Base-by-base conservation (phyloP, 345 rosid genomes). In the Hibiscus trionum region DNA sequence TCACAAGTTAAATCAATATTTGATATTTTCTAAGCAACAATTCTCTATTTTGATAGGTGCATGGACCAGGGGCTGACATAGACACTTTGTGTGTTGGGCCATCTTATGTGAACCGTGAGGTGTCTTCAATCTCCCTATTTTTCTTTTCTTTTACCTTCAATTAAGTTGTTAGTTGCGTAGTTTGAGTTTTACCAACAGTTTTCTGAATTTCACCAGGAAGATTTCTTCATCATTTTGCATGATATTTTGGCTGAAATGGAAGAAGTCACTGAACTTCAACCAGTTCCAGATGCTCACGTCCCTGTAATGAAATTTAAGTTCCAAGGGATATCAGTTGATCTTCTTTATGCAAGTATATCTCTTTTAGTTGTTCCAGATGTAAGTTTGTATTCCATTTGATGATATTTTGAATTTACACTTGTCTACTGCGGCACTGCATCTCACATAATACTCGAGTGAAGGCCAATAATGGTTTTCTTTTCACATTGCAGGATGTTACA, bases 301-400 rank as follows among this genome's bases (percentile, higher is more conserved):
- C 98, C 98, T 0, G 96, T 94, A 58, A 88, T 94, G 98, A 94
- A 88, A 82, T 90, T 94, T 76, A 94, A 91, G 78, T 94, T 87
- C 74, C 89, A 84, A 76, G 96, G 96, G 77, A 88, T 90, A 84
- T 86, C 97, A 10, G 74, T 94, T 62, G 98, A 94, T 82, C 96
- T 94, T 57, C 95, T 94, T 19, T 94, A 94, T 80, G 98, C 98
- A 68, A 94, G 96, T 73, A 80, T 91, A 66, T 86, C 94, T 29
- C 88, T 77, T 66, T 77, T 79, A 79, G 92, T 91, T 77, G 90
- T 94, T 74, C 97, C 98, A 70, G 88, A 90, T 73, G 98, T 88
- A 84, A 84, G 86, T 80, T 31, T 60, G 10, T 64, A 24, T 11
- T 33, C 27, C 37, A 15, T 19, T 21, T 29, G 9, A 61, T 11